Percentiles rank a stretch among this genome's conserved stretches.
These are phyloP conservation scores for Letharia columbiana DNA, from an alignment of 495 filamentous ascomycete species.

Conservation along the genomic window DNA sequence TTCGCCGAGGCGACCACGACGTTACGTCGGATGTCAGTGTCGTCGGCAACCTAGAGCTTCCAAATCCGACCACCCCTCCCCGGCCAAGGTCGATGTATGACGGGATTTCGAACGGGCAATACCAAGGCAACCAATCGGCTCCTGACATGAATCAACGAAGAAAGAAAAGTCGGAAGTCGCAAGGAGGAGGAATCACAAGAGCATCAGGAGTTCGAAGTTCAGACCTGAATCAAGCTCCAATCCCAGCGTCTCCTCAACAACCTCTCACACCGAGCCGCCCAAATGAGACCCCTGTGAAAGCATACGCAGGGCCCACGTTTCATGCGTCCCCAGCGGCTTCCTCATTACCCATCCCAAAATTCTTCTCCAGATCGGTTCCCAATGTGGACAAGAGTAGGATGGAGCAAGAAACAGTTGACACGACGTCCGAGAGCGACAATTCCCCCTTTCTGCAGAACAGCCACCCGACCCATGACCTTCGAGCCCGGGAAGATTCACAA, in stretches of 20 bases:
- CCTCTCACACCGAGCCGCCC: slow-evolving; percentile 14
- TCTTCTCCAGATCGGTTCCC: slow-evolving; percentile 73
- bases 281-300: slow-evolving; percentile 24
- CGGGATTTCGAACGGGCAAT: slow-evolving; percentile 16
- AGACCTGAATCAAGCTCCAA: neutral
- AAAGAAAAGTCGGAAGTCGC: neutral
- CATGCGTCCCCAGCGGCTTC: slow-evolving; percentile 91
- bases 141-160: slow-evolving; percentile 15
- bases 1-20: slow-evolving; percentile 10
- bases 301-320: slow-evolving; percentile 92
- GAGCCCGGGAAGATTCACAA: slow-evolving; percentile 57
- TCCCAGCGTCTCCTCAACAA: slow-evolving; percentile 1
- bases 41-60: neutral
- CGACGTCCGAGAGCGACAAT: slow-evolving; percentile 26
- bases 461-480: slow-evolving; percentile 23
- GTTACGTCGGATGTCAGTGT: neutral
- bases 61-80: slow-evolving; percentile 13
- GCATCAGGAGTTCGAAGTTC: neutral
- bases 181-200: slow-evolving; percentile 5
- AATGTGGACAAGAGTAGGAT: slow-evolving; percentile 46
- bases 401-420: slow-evolving; percentile 30
- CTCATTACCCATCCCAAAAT: slow-evolving; percentile 85
- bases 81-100: slow-evolving; percentile 14
- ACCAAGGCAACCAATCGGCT: slow-evolving; percentile 6
- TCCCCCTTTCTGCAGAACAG: slow-evolving; percentile 28